A percentile compares a stretch with the other conserved stretches of the same genome.
Conservation (phyloP, 495 filamentous ascomycete species). For the Neurospora sublineolata region DNA sequence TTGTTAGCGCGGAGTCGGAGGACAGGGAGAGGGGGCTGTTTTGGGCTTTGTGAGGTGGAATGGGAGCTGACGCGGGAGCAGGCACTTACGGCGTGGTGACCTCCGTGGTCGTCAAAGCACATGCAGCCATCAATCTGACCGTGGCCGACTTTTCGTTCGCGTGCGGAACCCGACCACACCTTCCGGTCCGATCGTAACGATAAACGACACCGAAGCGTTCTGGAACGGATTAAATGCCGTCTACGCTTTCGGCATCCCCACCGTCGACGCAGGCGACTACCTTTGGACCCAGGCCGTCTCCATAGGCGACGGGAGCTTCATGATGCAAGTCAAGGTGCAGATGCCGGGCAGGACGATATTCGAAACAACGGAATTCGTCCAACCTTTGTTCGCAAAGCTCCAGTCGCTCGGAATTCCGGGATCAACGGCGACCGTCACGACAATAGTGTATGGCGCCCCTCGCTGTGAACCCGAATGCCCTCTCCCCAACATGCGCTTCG, state of each 20-base stretch:
- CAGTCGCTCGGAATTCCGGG: constrained; percentile 21
- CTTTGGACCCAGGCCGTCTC: constrained; percentile 29
- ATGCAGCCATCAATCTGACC: constrained; percentile 24
- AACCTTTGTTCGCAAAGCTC: constrained; percentile 20
- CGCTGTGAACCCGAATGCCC: constrained; percentile 7
- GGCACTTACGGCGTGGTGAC: constrained; percentile 47
- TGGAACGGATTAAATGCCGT: constrained; percentile 34
- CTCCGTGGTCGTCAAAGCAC: constrained; percentile 36
- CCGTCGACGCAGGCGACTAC: constrained; percentile 32
- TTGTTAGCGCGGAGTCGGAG: constrained; percentile 27
- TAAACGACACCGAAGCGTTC: constrained; percentile 27
- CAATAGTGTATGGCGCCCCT: constrained; percentile 6
- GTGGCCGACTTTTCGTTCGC: constrained; percentile 17
- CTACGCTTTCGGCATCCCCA: constrained; percentile 27
- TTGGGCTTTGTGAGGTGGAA: constrained; percentile 37
- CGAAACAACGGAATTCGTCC: constrained; percentile 14
- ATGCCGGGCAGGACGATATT: constrained; percentile 14
- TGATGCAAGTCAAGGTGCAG: constrained; percentile 20
- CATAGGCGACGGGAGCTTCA: constrained; percentile 9
- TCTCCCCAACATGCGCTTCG: constrained; percentile 23
- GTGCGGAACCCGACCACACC: constrained; percentile 13
- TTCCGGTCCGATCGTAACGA: not conserved
- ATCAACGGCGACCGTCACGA: constrained; percentile 11
- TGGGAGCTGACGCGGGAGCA: constrained; percentile 1
- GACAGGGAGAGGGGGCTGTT: constrained; percentile 37